These are phyloP conservation scores for Penicillium sp. DNA, from an alignment of 2,329 filamentous ascomycete genomes.

Conservation along the genomic window DNA sequence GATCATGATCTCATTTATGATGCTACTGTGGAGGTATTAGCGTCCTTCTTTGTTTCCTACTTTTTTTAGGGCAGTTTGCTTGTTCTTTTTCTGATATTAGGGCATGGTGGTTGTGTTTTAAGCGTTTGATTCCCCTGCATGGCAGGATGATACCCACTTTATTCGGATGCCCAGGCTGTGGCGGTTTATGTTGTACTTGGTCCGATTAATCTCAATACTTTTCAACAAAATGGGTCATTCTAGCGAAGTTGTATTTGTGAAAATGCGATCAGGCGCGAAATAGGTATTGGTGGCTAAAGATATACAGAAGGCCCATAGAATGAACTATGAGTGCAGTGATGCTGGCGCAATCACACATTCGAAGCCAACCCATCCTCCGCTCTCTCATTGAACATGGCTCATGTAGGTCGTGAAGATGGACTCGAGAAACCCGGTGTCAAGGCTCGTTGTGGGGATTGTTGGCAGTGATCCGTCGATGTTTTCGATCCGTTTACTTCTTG, in stretches of 20 bases:
- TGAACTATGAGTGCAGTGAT: constrained; percentile 1
- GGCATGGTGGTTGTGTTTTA: constrained; percentile 3
- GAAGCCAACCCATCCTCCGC: constrained; percentile 6
- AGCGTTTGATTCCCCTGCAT: constrained; percentile 9
- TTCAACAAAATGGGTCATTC: neutral
- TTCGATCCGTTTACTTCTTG: constrained; percentile 70
- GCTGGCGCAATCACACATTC: constrained; percentile 2
- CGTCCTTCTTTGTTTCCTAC: neutral
- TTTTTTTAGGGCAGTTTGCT: neutral
- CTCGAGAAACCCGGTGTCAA: neutral
- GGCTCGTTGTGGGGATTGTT: neutral
- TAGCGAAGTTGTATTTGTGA: neutral
- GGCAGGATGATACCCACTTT: constrained; percentile 8
- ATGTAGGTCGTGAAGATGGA: constrained; percentile 22
- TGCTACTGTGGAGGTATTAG: neutral
- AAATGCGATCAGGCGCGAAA: constrained; percentile 10
- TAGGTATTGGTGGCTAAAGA: constrained; percentile 9
- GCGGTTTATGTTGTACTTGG: neutral
- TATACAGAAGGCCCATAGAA: constrained; percentile 4
- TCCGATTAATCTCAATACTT: neutral
- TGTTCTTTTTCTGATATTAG: constrained; percentile 1
- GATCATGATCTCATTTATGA: neutral
- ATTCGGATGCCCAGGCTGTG: constrained; percentile 1
- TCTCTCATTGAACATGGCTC: constrained; percentile 23
- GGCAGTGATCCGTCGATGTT: neutral